Base-by-base conservation (phyloP, 2,329 filamentous ascomycete genomes). In the Neofusicoccum sp. region DNA sequence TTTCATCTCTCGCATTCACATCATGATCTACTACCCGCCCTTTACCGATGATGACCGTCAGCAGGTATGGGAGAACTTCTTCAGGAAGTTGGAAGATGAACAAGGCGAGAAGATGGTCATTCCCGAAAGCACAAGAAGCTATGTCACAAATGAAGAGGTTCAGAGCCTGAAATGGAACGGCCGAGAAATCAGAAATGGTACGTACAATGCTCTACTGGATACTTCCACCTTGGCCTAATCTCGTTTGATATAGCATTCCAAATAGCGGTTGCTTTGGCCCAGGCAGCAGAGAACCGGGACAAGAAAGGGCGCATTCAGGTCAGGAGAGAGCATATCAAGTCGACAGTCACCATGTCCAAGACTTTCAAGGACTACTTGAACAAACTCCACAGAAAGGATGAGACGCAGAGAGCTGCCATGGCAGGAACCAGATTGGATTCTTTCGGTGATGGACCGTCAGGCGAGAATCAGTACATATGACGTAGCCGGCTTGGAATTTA, bases 161-260 rank as follows among this genome's bases (percentile, higher is more conserved):
- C 58, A 60, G 41, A 56, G 39, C 1, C 41, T 72, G 3, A 59
- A 70, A 11, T 72, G 71, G 69, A 74, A 74, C 47, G 71, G 71
- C 9, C 61, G 71, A 14, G 70, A 73, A 58, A 74, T 73, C n/a
- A 59, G 72, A 22, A 73, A 74, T 45, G 68, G 70, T 71, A 41
- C 62, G 66, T 48, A 12, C n/a, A 0, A 37, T 3, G 31, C 34
- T 39, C 8, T 31, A 6, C 39, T 22, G 2, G 22, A 22, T 22
- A 22, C 22, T 22, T 22, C 22, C 22, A 22, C 2, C 22, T 22
- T 22, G 22, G 22, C 22, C 22, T 22, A 22, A 22, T 2, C 2
- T 22, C 22, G 22, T 22, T 22, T 22, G 22, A 22, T 22, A 22
- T 22, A 70, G 67, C 67, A 16, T 69, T 68, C 56, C 67, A 70